phyloP scores from a whole-genome alignment of 2,329 filamentous ascomycete species.

The Zalaria sp. region DNA sequence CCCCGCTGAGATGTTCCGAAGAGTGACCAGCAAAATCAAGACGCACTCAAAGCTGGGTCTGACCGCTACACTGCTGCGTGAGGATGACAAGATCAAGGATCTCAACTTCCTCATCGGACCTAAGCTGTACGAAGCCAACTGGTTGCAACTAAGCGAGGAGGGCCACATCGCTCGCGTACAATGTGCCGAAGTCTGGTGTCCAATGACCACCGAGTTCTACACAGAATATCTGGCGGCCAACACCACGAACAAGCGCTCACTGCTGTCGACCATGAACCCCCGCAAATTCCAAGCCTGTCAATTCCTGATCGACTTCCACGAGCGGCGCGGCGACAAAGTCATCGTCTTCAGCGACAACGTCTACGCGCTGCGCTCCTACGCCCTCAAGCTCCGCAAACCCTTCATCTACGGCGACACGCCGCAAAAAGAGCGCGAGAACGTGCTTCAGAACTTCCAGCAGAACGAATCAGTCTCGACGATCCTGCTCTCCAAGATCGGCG shows the following conservation, averaged over 20 bases:
- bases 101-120: conserved; percentile 95
- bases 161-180: conserved; percentile 95
- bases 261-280: conserved; percentile 95
- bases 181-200: conserved; percentile 97
- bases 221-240: conserved; percentile 68
- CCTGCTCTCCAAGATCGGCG: conserved; percentile 93
- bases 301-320: conserved; percentile 96
- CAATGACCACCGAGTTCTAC: conserved; percentile 98
- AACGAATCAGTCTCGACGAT: conserved; percentile 83
- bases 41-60: conserved; percentile 90
- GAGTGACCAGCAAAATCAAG: conserved; percentile 84
- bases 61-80: conserved; percentile 83
- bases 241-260: conserved; percentile 49
- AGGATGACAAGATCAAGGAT: conserved; percentile 97
- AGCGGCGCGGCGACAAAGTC: conserved; percentile 87
- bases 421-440: conserved; percentile 70
- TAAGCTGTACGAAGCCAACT: conserved; percentile 96
- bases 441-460: conserved; percentile 89
- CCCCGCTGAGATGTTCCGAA: conserved; percentile 88
- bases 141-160: conserved; percentile 96
- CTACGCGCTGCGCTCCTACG: conserved; percentile 78
- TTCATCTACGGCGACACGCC: conserved; percentile 85
- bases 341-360: conserved; percentile 98
- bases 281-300: conserved; percentile 94
- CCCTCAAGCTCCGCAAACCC: conserved; percentile 67